phyloP scores from a whole-genome alignment of 148 eudicot species.

The Linanthus parryae region DNA sequence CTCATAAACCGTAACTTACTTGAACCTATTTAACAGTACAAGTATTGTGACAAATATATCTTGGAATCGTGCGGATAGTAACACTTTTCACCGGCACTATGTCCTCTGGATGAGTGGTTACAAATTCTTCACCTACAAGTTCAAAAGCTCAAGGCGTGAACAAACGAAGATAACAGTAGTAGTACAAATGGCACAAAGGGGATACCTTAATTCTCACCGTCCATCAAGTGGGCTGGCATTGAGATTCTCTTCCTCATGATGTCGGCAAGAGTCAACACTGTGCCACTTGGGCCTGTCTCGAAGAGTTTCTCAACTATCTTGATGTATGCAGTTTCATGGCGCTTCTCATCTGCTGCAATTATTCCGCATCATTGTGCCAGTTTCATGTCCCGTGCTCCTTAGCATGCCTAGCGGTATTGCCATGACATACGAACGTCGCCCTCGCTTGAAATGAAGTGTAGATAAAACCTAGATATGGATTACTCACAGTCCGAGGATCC shows the following conservation, averaged over 20 bases:
- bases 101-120: constrained; percentile 81
- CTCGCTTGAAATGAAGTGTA: constrained; percentile 6
- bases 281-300: constrained; percentile 1
- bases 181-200: too few relatives aligned
- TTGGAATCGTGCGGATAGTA: constrained; percentile 90
- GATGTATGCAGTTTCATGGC: constrained; percentile 3
- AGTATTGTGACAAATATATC: constrained; percentile 29
- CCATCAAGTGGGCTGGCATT: constrained; percentile 4
- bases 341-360: constrained; percentile 1
- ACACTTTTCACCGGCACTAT: constrained; percentile 78
- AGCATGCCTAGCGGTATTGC: constrained; percentile 4
- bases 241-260: constrained; percentile 8
- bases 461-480: constrained; percentile 4
- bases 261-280: background rate
- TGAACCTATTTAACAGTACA: background rate
- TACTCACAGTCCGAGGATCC: constrained; percentile 3
- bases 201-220: too few relatives aligned
- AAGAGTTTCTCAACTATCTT: constrained; percentile 4
- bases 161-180: too few relatives aligned
- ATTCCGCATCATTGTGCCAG: constrained; percentile 1
- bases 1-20: background rate
- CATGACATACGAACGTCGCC: constrained; percentile 2
- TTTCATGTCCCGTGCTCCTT: constrained; percentile 1
- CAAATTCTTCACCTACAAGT: constrained; percentile 73
- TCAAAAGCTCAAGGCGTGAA: too few relatives aligned